phyloP scores from a whole-genome alignment of 805 yeast genomes.

The Kuraishia hungarica region DNA sequence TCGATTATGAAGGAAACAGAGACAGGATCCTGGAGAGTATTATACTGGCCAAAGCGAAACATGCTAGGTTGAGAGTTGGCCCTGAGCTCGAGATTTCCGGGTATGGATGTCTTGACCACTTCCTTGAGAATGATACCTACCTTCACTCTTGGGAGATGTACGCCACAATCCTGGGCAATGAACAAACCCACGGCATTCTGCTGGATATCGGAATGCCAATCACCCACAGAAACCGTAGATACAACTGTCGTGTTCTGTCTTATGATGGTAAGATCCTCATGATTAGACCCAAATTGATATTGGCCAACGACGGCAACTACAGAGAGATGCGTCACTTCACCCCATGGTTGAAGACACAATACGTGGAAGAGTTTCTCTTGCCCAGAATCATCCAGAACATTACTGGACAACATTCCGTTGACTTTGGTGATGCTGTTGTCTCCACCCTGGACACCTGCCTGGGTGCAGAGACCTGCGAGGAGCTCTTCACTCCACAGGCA shows the following conservation, averaged over 20 bases:
- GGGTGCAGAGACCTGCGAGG: slow-evolving; percentile 99
- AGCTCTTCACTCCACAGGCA: slow-evolving; percentile 89
- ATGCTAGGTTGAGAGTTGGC: slow-evolving; percentile 85
- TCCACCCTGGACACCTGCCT: slow-evolving; percentile 78
- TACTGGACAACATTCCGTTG: slow-evolving; percentile 60
- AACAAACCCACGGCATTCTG: slow-evolving; percentile 67
- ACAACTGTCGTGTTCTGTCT: slow-evolving; percentile 84
- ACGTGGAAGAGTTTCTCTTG: slow-evolving; percentile 62
- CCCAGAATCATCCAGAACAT: slow-evolving; percentile 62
- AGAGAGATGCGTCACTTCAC: slow-evolving; percentile 96
- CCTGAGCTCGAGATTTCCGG: slow-evolving; percentile 95
- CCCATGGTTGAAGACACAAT: slow-evolving; percentile 81
- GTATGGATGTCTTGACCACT: slow-evolving; percentile 92
- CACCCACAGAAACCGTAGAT: slow-evolving; percentile 76
- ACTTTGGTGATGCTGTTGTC: slow-evolving; percentile 87
- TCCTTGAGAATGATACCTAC: slow-evolving; percentile 80
- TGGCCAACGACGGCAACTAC: slow-evolving; percentile 97
- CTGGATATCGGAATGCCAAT: slow-evolving; percentile 95
- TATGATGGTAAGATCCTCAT: slow-evolving; percentile 70
- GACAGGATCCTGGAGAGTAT: slow-evolving; percentile 85
- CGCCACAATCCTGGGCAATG: slow-evolving; percentile 58
- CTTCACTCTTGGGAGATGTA: slow-evolving; percentile 94
- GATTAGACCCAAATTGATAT: slow-evolving; percentile 86
- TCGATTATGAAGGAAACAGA: slow-evolving; percentile 95
- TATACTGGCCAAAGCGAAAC: slow-evolving; percentile 58